Evolutionary conservation across 768 basidiomycete species (phyloP).

Genomic region (Kwoniella sp.): DNA sequence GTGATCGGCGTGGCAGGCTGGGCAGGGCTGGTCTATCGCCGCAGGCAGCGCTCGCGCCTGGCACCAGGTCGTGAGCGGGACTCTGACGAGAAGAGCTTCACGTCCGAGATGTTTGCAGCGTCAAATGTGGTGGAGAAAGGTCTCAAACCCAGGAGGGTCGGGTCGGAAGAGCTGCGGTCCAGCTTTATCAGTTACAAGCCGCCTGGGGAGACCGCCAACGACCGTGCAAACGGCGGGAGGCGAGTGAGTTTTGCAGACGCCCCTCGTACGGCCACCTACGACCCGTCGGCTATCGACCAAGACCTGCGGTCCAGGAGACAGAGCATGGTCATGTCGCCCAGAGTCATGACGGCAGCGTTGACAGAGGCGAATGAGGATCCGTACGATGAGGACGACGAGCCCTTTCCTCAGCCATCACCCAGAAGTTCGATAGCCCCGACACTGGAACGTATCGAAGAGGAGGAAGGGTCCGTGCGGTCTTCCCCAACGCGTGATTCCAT

Average conservation of each 20-base stretch:
- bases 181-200: slow-evolving; percentile 9
- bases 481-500: neutral
- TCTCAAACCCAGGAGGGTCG: slow-evolving; percentile 4
- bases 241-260: slow-evolving; percentile 24
- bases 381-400: slow-evolving; percentile 1
- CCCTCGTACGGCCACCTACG: neutral
- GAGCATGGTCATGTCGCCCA: neutral
- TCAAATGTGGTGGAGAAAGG: slow-evolving; percentile 25
- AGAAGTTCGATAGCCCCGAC: slow-evolving; percentile 9
- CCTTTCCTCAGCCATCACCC: slow-evolving; percentile 2
- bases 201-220: neutral
- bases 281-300: neutral
- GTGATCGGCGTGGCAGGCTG: slow-evolving; percentile 24
- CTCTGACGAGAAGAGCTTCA: slow-evolving; percentile 9
- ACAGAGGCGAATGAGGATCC: slow-evolving; percentile 3
- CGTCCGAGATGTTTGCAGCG: slow-evolving; percentile 15
- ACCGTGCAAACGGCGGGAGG: neutral
- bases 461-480: neutral
- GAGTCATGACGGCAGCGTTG: slow-evolving; percentile 11
- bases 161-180: neutral
- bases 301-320: neutral
- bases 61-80: slow-evolving; percentile 1
- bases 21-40: slow-evolving; percentile 22
- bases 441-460: slow-evolving; percentile 17
- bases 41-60: slow-evolving; percentile 1